Conservation (phyloP, 306 rosid species). For the Prunus mume region DNA sequence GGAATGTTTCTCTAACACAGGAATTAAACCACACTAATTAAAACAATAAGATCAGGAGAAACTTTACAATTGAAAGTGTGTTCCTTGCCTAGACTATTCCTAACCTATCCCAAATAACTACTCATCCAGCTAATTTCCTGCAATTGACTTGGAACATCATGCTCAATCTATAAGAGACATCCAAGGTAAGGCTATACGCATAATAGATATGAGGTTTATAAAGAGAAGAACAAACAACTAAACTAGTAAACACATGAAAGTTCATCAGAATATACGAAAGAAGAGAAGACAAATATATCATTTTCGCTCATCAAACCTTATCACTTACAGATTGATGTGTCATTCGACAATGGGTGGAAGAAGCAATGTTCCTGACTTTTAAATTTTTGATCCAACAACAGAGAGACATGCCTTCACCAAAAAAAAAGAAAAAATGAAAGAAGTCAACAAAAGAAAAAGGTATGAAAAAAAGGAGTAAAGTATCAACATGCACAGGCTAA, state of each 20-base stretch:
- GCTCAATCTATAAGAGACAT: background rate
- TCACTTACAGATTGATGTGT: conserved; percentile 80
- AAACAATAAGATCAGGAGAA: background rate
- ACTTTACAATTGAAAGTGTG: background rate
- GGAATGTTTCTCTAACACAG: background rate
- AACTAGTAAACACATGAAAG: background rate
- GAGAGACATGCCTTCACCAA: conserved; percentile 72
- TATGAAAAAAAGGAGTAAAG: background rate
- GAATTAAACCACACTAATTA: background rate
- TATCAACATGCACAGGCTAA: background rate
- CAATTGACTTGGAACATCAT: background rate
- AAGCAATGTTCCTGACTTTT: conserved; percentile 65
- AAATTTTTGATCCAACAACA: conserved; percentile 85
- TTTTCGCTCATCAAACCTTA: conserved; percentile 1
- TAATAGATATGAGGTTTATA: background rate
- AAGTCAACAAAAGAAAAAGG: background rate
- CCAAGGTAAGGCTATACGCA: background rate
- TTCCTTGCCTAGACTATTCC: background rate
- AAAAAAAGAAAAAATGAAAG: conserved; percentile 9
- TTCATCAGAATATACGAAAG: background rate
- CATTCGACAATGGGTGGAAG: conserved; percentile 95
- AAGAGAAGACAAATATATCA: background rate
- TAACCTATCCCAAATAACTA: background rate
- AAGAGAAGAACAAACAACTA: background rate
- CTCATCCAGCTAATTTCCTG: background rate